Evolutionary conservation across 768 basidiomycete genomes (phyloP), one percentile per base, ranked within the genome.

Genomic region (Panaeolus papilionaceus): DNA sequence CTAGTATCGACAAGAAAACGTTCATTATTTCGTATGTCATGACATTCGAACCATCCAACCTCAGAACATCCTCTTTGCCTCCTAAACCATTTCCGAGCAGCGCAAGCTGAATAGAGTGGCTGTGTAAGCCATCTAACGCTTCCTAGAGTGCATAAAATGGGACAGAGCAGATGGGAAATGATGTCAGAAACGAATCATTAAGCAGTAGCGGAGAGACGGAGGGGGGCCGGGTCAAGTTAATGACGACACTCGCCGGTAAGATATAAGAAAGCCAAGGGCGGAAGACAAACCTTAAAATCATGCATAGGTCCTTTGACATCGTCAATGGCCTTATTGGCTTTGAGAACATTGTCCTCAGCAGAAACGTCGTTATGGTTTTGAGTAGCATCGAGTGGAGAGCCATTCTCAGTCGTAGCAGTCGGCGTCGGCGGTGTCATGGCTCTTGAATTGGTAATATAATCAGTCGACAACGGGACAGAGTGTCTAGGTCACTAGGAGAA

Each of bases 31-130:
- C 28, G 33, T 7, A 12, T 3, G 10, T 1, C 20, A 58, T 58
- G 54, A 51, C 33, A 58, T 58, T 58, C 54, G 54, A 58, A 37
- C 28, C 18, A 38, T 75, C 81, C 37, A 68, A 85, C 85, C 75
- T 80, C 54, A 79, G 77, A 18, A 85, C 79, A 61, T 83, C 81
- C 54, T 80, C 71, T 44, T 79, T 77, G 20, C 77, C 78, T 62
- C 81, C 82, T 11, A 79, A 66, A 23, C 82, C 78, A 9, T 80
- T 82, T 5, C 79, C 82, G 6, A 79, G 70, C 51, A 81, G 72
- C 4, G 83, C 81, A 44, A 84, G 77, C 61, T 83, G 80, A 65
- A 80, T 75, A 3, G 83, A 82, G 67, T 86, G 84, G 14, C 78
- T 78, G 42, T 82, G 81, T 47, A 88, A 73, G 7, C 78, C 78